Percentiles rank a stretch among this genome's conserved stretches.
Evolutionary conservation across 208 protist species (phyloP).

Genomic region (Crithidia thermophila): DNA sequence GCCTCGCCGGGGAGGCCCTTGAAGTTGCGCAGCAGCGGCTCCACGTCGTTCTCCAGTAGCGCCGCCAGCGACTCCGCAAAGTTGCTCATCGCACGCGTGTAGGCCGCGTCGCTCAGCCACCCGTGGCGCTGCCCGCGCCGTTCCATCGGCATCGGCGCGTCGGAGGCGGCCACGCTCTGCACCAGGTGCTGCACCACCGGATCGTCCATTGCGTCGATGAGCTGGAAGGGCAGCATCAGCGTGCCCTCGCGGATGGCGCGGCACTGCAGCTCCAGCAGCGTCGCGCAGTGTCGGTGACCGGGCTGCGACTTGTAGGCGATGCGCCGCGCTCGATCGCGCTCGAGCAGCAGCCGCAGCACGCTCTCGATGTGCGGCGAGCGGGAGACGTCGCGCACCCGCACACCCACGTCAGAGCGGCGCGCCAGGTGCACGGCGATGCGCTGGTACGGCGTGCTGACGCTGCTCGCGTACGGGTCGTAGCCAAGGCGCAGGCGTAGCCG

Average conservation of each 20-base stretch:
- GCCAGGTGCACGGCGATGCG: conserved; percentile 51
- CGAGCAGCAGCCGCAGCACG: conserved; percentile 42
- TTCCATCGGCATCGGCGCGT: conserved; percentile 29
- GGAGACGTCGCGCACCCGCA: conserved; percentile 65
- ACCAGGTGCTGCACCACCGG: conserved; percentile 38
- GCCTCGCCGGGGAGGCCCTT: conserved; percentile 8
- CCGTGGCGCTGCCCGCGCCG: conserved; percentile 35
- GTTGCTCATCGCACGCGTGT: conserved; percentile 34
- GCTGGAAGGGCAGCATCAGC: conserved; percentile 36
- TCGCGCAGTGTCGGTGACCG: conserved; percentile 26
- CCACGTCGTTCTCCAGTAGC: conserved; percentile 52
- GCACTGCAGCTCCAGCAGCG: conserved; percentile 44
- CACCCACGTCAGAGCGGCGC: conserved; percentile 64
- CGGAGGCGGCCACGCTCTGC: background rate
- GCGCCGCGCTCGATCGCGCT: conserved; percentile 15
- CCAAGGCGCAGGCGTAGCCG: conserved; percentile 74
- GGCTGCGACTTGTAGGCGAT: conserved; percentile 21
- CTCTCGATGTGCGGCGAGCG: conserved; percentile 56
- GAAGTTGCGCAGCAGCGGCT: conserved; percentile 44
- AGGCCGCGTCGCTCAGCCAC: conserved; percentile 54
- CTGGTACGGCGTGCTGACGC: conserved; percentile 47
- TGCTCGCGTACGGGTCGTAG: conserved; percentile 71
- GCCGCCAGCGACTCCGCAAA: conserved; percentile 35
- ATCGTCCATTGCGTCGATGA: conserved; percentile 59
- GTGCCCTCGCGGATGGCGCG: conserved; percentile 30